A percentile compares a stretch with the other conserved stretches of the same genome.
phyloP scores from a whole-genome alignment of 1,284 basidiomycete genomes.

The Cryptococcus hybrid region DNA sequence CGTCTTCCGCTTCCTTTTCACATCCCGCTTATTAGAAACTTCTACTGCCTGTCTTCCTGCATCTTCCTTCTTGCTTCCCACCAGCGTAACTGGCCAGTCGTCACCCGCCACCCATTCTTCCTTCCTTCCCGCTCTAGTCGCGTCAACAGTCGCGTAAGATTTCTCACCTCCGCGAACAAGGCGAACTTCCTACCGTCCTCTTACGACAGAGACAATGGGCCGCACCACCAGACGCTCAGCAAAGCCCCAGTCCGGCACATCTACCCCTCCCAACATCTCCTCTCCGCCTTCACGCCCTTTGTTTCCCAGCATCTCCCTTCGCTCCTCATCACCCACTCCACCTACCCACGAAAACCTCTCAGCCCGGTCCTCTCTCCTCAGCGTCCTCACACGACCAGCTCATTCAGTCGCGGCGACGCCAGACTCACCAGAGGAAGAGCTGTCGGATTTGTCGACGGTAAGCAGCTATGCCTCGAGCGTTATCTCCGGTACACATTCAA shows the following conservation, averaged over 20 bases:
- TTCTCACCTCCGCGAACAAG: too few relatives aligned
- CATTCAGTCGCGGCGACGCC: slow-evolving; percentile 11
- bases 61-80: too few relatives aligned
- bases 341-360: slow-evolving; percentile 3
- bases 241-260: slow-evolving; percentile 7
- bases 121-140: too few relatives aligned
- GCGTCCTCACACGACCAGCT: slow-evolving; percentile 29
- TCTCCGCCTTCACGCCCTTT: slow-evolving; percentile 13
- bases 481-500: slow-evolving; percentile 8
- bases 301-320: slow-evolving; percentile 11
- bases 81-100: too few relatives aligned
- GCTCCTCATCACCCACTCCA: slow-evolving; percentile 14
- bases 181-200: too few relatives aligned
- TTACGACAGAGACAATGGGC: too few relatives aligned
- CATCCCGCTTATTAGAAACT: too few relatives aligned
- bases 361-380: slow-evolving; percentile 33
- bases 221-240: too few relatives aligned
- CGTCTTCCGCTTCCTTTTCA: too few relatives aligned
- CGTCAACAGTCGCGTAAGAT: too few relatives aligned
- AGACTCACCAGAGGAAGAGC: slow-evolving; percentile 28
- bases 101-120: too few relatives aligned
- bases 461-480: slow-evolving; percentile 38
- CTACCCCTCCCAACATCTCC: slow-evolving; percentile 54
- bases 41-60: too few relatives aligned
- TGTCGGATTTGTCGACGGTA: slow-evolving; percentile 39